Evolutionary conservation across 306 rosid genomes (phyloP).

Genomic region (Citrullus amarus): DNA sequence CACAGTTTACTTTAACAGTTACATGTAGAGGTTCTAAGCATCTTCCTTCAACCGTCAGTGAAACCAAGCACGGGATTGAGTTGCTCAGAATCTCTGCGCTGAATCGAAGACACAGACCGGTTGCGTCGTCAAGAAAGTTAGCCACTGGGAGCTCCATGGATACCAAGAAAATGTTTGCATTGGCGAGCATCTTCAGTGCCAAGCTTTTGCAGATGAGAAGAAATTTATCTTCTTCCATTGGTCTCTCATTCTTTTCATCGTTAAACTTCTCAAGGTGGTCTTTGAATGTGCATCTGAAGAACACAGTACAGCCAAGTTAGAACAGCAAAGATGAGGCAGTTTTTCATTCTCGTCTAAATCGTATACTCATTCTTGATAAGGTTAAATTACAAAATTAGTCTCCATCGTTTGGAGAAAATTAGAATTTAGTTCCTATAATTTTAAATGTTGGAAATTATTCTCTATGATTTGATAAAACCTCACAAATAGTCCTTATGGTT

Average conservation of each 20-base stretch:
- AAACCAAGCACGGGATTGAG: slow-evolving; percentile 63
- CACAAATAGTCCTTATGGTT: no score
- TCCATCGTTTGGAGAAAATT: no score
- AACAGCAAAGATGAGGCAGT: neutral
- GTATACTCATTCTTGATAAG: neutral
- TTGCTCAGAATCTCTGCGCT: slow-evolving; percentile 71
- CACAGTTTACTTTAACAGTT: slow-evolving; percentile 75
- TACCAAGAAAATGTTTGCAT: slow-evolving; percentile 64
- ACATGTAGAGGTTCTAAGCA: slow-evolving; percentile 63
- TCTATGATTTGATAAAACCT: no score
- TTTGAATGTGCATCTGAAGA: slow-evolving; percentile 57
- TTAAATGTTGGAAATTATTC: no score
- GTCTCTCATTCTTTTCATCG: slow-evolving; percentile 27
- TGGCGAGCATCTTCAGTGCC: slow-evolving; percentile 72
- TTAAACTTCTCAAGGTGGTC: slow-evolving; percentile 60
- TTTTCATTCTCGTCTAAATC: neutral
- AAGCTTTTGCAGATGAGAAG: slow-evolving; percentile 64
- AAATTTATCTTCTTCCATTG: slow-evolving; percentile 50
- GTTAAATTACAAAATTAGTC: no score
- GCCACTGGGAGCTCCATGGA: slow-evolving; percentile 77
- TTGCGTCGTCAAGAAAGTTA: slow-evolving; percentile 65
- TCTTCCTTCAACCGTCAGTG: slow-evolving; percentile 67
- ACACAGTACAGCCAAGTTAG: slow-evolving; percentile 10
- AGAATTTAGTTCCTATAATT: no score
- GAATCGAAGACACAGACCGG: slow-evolving; percentile 84